phyloP scores from a whole-genome alignment of 805 yeast genomes.

The Novakomyces olei region DNA sequence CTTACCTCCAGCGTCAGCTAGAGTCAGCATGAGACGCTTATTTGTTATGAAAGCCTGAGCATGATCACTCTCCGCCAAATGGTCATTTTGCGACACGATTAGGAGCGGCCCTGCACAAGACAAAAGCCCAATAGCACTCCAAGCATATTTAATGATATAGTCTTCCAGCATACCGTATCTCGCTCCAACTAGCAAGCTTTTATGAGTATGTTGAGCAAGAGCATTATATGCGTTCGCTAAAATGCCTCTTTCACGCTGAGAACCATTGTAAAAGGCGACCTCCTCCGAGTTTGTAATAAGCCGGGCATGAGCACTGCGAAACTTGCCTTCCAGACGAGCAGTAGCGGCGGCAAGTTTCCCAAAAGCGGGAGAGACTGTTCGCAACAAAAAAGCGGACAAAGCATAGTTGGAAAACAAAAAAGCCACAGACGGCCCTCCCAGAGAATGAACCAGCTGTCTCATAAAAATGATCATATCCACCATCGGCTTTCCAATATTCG shows the following conservation, averaged over 20 bases:
- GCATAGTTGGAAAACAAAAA: conserved; percentile 70
- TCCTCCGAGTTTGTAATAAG: conserved; percentile 79
- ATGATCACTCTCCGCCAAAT: conserved; percentile 23
- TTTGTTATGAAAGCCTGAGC: conserved; percentile 80
- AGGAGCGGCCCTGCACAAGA: conserved; percentile 80
- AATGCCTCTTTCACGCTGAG: conserved; percentile 49
- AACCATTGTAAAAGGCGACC: conserved; percentile 83
- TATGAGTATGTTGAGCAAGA: conserved; percentile 32
- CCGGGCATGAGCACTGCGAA: conserved; percentile 66
- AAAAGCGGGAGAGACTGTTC: conserved; percentile 60
- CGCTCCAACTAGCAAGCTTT: conserved; percentile 36
- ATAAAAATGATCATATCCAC: conserved; percentile 71
- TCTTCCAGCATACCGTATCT: conserved; percentile 59
- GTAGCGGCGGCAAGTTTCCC: conserved; percentile 51
- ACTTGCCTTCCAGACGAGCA: conserved; percentile 69
- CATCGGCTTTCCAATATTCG: conserved; percentile 77
- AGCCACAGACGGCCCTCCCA: conserved; percentile 66
- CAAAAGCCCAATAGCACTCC: conserved; percentile 90
- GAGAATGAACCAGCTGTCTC: conserved; percentile 56
- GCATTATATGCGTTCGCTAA: conserved; percentile 35
- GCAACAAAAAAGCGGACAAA: conserved; percentile 52
- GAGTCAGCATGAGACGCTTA: conserved; percentile 68
- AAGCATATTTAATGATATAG: conserved; percentile 66
- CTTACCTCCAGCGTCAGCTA: conserved; percentile 98
- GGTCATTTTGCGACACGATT: no score